Evolutionary conservation across 352 stramenopile species (phyloP).

Genomic region (Globisporangium viniferum): DNA sequence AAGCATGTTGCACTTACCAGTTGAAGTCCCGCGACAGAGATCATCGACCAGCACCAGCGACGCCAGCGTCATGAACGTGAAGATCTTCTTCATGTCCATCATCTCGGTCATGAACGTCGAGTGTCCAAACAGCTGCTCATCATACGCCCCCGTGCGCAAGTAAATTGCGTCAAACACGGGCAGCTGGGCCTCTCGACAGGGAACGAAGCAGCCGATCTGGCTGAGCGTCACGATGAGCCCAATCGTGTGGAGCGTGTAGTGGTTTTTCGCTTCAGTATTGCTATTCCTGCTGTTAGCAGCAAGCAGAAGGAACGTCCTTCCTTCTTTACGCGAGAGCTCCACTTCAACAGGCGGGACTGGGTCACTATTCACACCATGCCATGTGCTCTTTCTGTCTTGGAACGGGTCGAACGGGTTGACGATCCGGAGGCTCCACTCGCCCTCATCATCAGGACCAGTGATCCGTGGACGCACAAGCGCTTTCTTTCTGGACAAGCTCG

Average conservation of each 20-base stretch:
- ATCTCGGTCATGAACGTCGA: constrained; percentile 63
- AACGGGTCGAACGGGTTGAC: constrained; percentile 23
- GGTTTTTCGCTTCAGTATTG: not conserved
- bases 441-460: not conserved
- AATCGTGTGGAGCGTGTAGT: constrained; percentile 19
- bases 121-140: constrained; percentile 41
- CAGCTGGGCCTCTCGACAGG: constrained; percentile 33
- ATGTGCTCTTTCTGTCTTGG: not conserved
- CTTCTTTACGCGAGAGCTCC: constrained; percentile 10
- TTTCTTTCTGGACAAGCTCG: constrained; percentile 29
- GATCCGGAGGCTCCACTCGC: constrained; percentile 9
- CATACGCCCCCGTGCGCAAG: constrained; percentile 37
- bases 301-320: constrained; percentile 31
- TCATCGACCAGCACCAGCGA: constrained; percentile 56
- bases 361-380: not conserved
- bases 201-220: constrained; percentile 64
- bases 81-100: constrained; percentile 39
- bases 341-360: not conserved
- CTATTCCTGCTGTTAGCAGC: not conserved
- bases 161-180: constrained; percentile 44
- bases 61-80: constrained; percentile 22
- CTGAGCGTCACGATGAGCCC: constrained; percentile 39
- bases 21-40: constrained; percentile 43
- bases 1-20: constrained; percentile 16
- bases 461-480: constrained; percentile 24